Evolutionary conservation across 495 filamentous ascomycete species (phyloP).

Genomic region (Penicillium taxi): DNA sequence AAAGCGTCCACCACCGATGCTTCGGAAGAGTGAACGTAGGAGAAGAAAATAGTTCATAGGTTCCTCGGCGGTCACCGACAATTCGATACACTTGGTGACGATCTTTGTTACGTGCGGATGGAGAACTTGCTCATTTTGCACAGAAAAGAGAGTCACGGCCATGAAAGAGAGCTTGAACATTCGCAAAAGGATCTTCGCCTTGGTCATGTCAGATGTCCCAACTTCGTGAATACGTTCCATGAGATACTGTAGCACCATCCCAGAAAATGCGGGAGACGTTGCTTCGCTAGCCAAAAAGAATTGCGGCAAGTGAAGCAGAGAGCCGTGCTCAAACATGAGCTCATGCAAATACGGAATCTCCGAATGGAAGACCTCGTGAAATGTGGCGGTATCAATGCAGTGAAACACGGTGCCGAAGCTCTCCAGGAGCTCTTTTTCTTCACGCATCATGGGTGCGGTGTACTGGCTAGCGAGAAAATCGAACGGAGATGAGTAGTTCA

Average conservation of each 20-base stretch:
- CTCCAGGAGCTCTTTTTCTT: slow-evolving; percentile 96
- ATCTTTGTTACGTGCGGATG: slow-evolving; percentile 94
- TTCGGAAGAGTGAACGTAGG: slow-evolving; percentile 83
- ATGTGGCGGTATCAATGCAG: slow-evolving; percentile 95
- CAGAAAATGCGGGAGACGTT: slow-evolving; percentile 92
- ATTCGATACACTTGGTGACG: slow-evolving; percentile 89
- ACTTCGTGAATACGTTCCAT: slow-evolving; percentile 96
- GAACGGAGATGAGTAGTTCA: slow-evolving; percentile 66
- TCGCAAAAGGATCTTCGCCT: slow-evolving; percentile 82
- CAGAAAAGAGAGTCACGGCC: slow-evolving; percentile 93
- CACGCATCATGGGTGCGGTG: slow-evolving; percentile 82
- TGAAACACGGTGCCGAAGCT: slow-evolving; percentile 98
- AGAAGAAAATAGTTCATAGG: slow-evolving; percentile 99
- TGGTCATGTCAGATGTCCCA: slow-evolving; percentile 80
- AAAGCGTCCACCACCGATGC: slow-evolving; percentile 94
- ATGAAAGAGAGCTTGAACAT: slow-evolving; percentile 99
- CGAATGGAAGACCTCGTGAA: slow-evolving; percentile 95
- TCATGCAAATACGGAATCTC: slow-evolving; percentile 95
- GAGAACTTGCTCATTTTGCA: slow-evolving; percentile 90
- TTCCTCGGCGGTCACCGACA: slow-evolving; percentile 90
- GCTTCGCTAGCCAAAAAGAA: slow-evolving; percentile 98
- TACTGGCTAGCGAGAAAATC: slow-evolving; percentile 91
- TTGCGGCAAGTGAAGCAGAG: slow-evolving; percentile 88
- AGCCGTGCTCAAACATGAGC: slow-evolving; percentile 95
- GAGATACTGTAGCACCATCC: slow-evolving; percentile 93